Conservation (phyloP, 2,329 filamentous ascomycete species). For the Scytalidium sp. region DNA sequence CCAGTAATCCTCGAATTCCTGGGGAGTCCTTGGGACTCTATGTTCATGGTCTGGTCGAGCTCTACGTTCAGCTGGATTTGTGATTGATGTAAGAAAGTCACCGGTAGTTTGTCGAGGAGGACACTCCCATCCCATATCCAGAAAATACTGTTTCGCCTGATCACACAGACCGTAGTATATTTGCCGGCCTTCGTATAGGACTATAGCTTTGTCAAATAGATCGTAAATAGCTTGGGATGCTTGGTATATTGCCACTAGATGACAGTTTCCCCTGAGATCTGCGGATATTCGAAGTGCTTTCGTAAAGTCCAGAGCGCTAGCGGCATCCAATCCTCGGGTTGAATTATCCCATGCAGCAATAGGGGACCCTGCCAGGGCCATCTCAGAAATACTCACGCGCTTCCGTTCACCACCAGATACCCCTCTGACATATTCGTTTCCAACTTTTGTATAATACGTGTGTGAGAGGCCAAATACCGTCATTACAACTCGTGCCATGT, state of each 20-base stretch:
- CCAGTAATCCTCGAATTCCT: slow-evolving; percentile 53
- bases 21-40: slow-evolving; percentile 51
- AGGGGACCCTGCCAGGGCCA: slow-evolving; percentile 55
- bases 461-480: slow-evolving; percentile 71
- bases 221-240: slow-evolving; percentile 69
- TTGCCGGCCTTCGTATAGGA: slow-evolving; percentile 67
- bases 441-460: slow-evolving; percentile 70
- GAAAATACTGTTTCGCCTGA: slow-evolving; percentile 66
- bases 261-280: slow-evolving; percentile 61
- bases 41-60: slow-evolving; percentile 54
- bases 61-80: slow-evolving; percentile 57
- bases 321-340: slow-evolving; percentile 71
- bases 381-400: slow-evolving; percentile 79
- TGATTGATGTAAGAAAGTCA: slow-evolving; percentile 78
- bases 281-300: slow-evolving; percentile 62
- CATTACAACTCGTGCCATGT: slow-evolving; percentile 56
- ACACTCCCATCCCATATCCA: slow-evolving; percentile 68
- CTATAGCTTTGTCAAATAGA: slow-evolving; percentile 65
- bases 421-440: slow-evolving; percentile 69
- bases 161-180: slow-evolving; percentile 69
- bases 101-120: slow-evolving; percentile 50
- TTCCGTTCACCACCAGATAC: slow-evolving; percentile 72
- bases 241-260: slow-evolving; percentile 70
- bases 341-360: slow-evolving; percentile 23
- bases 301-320: slow-evolving; percentile 72